Percentiles rank a stretch among this genome's conserved stretches.
These are phyloP conservation scores for Piromyces finnis DNA, from an alignment of 192 early-diverging fungal species.

Conservation along the genomic window DNA sequence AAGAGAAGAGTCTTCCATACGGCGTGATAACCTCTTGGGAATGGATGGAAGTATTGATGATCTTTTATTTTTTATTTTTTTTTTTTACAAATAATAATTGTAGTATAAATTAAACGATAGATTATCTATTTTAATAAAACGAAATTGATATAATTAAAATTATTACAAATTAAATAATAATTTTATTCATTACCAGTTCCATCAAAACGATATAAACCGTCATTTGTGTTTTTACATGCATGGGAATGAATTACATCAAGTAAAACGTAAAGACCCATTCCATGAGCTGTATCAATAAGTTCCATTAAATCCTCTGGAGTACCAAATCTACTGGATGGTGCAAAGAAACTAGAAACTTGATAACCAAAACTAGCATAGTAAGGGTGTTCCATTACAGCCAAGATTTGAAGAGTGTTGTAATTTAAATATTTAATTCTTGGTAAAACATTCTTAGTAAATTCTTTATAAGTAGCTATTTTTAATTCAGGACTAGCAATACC, in stretches of 20 bases:
- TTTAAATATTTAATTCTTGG: slow-evolving; percentile 69
- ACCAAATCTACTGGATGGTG: slow-evolving; percentile 46
- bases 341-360: slow-evolving; percentile 95
- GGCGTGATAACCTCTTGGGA: slow-evolving; percentile 63
- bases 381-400: slow-evolving; percentile 95
- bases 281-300: slow-evolving; percentile 81
- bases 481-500: slow-evolving; percentile 81
- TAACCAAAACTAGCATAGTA: slow-evolving; percentile 98
- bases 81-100: no score
- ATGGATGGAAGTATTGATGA: slow-evolving; percentile 90
- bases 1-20: slow-evolving; percentile 83
- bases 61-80: slow-evolving; percentile 19
- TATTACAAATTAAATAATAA: no score
- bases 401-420: slow-evolving; percentile 41
- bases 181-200: slow-evolving; percentile 23
- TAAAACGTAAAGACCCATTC: slow-evolving; percentile 68
- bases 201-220: slow-evolving; percentile 90
- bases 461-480: slow-evolving; percentile 64
- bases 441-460: slow-evolving; percentile 73
- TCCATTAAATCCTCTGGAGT: slow-evolving; percentile 85
- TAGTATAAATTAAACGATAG: no score
- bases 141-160: no score
- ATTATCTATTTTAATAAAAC: no score
- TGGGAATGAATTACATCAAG: slow-evolving; percentile 94
- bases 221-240: slow-evolving; percentile 81